phyloP scores from a whole-genome alignment of 2,329 filamentous ascomycete species.

The Beauveria rudraprayagi region DNA sequence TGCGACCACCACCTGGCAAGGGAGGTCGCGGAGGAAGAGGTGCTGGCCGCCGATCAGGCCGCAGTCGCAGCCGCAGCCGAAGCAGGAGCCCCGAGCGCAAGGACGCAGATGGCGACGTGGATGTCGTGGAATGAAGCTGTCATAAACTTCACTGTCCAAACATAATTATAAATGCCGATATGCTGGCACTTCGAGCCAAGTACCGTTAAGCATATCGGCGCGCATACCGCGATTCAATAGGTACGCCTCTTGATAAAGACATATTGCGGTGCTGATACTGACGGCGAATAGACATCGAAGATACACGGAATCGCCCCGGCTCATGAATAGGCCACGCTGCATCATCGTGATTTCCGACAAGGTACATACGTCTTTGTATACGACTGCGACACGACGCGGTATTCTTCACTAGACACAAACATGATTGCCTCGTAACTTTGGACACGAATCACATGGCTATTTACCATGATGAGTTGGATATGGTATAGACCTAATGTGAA shows the following conservation, averaged over 20 bases:
- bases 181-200: conserved; percentile 12
- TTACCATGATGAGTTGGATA: background rate
- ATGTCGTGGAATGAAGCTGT: conserved; percentile 17
- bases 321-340: background rate
- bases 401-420: background rate
- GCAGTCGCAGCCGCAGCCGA: conserved; percentile 41
- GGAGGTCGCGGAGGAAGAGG: conserved; percentile 30
- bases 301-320: background rate
- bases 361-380: background rate
- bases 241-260: conserved; percentile 15
- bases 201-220: conserved; percentile 21
- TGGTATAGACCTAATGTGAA: no score
- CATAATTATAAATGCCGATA: conserved; percentile 17
- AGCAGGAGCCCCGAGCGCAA: conserved; percentile 33
- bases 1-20: conserved; percentile 61
- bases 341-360: background rate
- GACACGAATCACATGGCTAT: background rate
- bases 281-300: background rate
- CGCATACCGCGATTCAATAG: conserved; percentile 18
- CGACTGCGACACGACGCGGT: background rate
- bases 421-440: background rate
- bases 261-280: background rate
- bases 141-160: background rate
- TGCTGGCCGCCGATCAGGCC: conserved; percentile 31
- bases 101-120: conserved; percentile 17